Evolutionary conservation across 306 rosid species (phyloP).

Genomic region (Castanea mollissima): DNA sequence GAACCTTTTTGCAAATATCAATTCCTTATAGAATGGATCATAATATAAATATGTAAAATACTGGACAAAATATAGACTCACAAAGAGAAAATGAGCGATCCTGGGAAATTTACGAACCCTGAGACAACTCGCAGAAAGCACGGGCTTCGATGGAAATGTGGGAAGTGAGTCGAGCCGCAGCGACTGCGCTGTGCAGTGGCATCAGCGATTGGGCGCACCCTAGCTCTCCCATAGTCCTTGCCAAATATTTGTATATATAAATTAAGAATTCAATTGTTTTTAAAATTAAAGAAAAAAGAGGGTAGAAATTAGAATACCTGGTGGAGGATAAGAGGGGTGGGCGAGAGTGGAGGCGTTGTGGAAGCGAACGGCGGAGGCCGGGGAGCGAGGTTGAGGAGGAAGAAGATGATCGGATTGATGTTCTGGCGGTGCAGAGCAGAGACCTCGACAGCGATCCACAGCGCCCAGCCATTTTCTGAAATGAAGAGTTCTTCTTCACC

Average conservation of each 20-base stretch:
- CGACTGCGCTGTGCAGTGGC: conserved; percentile 54
- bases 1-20: no score
- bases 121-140: conserved; percentile 61
- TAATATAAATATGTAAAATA: neutral
- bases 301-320: neutral
- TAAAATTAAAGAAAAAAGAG: neutral
- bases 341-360: conserved; percentile 35
- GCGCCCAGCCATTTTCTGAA: conserved; percentile 47
- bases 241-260: neutral
- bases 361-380: conserved; percentile 25
- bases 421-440: conserved; percentile 43
- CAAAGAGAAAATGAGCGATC: neutral
- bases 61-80: neutral
- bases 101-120: conserved; percentile 38
- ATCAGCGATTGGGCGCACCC: conserved; percentile 54
- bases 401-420: conserved; percentile 37
- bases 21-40: no score
- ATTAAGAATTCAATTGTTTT: neutral
- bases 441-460: conserved; percentile 54
- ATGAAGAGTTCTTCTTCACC: neutral
- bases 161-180: conserved; percentile 42
- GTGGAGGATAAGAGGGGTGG: conserved; percentile 31
- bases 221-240: conserved; percentile 31
- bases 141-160: conserved; percentile 46
- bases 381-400: conserved; percentile 28